Conservation (phyloP, 1,284 basidiomycete genomes). For the Tilletia horrida region DNA sequence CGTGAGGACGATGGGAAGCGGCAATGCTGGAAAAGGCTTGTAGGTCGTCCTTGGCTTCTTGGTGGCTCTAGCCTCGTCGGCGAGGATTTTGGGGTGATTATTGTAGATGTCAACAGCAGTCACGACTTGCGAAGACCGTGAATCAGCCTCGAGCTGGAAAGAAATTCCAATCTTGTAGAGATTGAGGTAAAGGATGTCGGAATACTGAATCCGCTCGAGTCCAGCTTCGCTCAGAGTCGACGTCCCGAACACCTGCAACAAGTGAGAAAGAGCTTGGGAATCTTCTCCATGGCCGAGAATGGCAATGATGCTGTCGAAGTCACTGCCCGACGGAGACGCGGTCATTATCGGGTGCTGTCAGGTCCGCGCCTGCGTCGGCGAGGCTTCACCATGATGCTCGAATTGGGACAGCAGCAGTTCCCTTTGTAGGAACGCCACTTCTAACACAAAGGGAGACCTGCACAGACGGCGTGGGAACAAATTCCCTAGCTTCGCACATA, state of each 20-base stretch:
- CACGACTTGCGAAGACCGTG: background rate
- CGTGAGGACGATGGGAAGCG: background rate
- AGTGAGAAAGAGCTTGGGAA: background rate
- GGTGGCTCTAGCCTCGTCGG: no score
- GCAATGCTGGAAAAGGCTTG: background rate
- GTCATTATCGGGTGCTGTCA: no score
- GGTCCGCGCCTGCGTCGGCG: no score
- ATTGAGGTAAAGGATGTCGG: slow-evolving; percentile 18
- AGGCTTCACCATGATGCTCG: no score
- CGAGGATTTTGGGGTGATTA: background rate
- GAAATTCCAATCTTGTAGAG: slow-evolving; percentile 2
- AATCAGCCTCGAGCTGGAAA: slow-evolving; percentile 6
- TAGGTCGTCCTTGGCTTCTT: background rate
- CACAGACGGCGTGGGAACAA: no score
- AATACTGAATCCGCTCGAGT: background rate
- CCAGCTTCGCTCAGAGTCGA: background rate
- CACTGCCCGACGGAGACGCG: no score
- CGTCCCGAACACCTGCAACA: background rate
- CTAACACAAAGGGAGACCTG: no score
- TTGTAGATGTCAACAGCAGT: slow-evolving; percentile 19
- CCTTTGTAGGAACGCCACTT: no score
- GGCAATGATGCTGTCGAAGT: background rate
- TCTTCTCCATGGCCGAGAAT: slow-evolving; percentile 2
- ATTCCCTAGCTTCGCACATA: no score
- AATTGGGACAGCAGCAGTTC: no score